These are phyloP conservation scores for Argentina anserina DNA, from an alignment of 306 rosid genomes.

Conservation along the genomic window DNA sequence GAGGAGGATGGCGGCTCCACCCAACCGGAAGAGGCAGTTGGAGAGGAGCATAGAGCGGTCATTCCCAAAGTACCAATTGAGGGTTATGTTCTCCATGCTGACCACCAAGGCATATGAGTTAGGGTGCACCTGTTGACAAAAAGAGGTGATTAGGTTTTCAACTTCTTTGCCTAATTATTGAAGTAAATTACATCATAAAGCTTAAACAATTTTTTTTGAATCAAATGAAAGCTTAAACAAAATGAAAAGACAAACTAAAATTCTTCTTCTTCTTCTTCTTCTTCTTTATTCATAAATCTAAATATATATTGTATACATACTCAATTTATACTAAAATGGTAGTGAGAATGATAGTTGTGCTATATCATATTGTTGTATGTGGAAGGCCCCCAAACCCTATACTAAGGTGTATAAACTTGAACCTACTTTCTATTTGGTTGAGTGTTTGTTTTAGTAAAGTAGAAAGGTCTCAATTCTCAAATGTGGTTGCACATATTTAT, in stretches of 20 bases:
- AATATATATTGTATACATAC: background rate
- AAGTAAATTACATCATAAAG: background rate
- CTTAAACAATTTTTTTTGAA: background rate
- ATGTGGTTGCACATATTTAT: background rate
- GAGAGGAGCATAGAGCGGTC: conserved; percentile 80
- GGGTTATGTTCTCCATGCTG: conserved; percentile 89
- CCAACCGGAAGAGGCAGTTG: conserved; percentile 83
- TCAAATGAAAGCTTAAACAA: no score
- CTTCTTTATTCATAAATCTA: background rate
- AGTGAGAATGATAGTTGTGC: background rate
- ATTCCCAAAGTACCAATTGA: conserved; percentile 86
- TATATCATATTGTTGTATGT: background rate
- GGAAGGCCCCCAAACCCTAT: conserved; percentile 3
- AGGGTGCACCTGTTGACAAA: conserved; percentile 54
- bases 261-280: no score
- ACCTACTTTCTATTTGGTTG: background rate
- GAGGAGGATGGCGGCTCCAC: conserved; percentile 84
- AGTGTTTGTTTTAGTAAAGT: background rate
- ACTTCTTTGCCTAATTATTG: background rate
- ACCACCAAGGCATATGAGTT: conserved; percentile 81
- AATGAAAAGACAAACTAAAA: no score
- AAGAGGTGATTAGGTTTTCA: background rate
- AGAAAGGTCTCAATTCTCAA: background rate
- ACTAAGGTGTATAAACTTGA: background rate
- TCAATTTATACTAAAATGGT: background rate